Evolutionary conservation across 2,329 filamentous ascomycete species (phyloP).

Genomic region (Neonectria magnoliae): DNA sequence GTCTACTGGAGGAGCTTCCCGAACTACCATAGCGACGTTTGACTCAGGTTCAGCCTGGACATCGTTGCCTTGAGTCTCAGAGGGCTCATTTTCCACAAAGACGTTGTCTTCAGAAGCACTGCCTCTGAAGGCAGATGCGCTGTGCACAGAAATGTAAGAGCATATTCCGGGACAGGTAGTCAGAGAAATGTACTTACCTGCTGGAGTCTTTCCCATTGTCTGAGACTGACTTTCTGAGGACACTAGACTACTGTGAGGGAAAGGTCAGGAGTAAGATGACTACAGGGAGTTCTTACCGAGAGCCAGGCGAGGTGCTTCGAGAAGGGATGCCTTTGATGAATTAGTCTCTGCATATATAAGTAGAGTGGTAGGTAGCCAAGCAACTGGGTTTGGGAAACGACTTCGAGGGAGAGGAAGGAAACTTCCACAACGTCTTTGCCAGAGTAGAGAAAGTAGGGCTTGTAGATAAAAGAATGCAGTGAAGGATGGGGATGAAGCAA

Average conservation of each 20-base stretch:
- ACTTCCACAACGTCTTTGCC: too few species aligned
- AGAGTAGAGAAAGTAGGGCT: too few species aligned
- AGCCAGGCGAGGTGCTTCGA: not conserved
- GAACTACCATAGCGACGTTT: not conserved
- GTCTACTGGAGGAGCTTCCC: slow-evolving; percentile 45
- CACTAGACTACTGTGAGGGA: not conserved
- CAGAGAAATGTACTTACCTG: not conserved
- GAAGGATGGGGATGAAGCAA: too few species aligned
- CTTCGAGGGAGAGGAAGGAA: not conserved
- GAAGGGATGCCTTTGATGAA: not conserved
- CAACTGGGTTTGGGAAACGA: not conserved
- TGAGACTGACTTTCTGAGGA: not conserved
- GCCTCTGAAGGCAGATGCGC: not conserved
- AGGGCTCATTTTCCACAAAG: not conserved
- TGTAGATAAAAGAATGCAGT: too few species aligned
- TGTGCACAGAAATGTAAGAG: not conserved
- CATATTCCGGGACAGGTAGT: too few species aligned
- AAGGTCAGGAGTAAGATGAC: too few species aligned
- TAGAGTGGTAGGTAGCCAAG: not conserved
- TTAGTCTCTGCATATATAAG: not conserved
- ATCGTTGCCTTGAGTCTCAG: not conserved
- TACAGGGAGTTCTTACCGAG: not conserved
- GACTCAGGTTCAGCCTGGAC: not conserved
- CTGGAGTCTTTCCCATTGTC: not conserved
- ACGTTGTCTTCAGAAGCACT: slow-evolving; percentile 1